Conservation (phyloP, 768 basidiomycete genomes). For the Rhizopogon vesiculosus region DNA sequence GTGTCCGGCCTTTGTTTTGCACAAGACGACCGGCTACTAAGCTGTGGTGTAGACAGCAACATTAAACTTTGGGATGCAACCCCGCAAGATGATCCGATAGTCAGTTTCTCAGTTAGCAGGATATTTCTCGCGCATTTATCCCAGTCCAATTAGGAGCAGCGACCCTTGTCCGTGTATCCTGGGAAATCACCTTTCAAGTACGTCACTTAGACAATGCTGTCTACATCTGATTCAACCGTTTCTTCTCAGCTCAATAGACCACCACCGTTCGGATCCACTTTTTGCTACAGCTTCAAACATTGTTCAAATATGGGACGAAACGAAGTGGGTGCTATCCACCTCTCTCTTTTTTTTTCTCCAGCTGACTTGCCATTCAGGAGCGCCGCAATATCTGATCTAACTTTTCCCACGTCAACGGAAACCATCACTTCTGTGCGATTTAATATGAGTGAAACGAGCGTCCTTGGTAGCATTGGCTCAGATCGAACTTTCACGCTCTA, state of each 20-base stretch:
- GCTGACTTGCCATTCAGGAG: slow-evolving; percentile 43
- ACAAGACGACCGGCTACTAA: slow-evolving; percentile 56
- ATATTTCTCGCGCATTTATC: slow-evolving; percentile 3
- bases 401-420: slow-evolving; percentile 84
- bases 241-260: slow-evolving; percentile 76
- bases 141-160: slow-evolving; percentile 26
- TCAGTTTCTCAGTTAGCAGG: slow-evolving; percentile 18
- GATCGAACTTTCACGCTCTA: slow-evolving; percentile 96
- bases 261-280: slow-evolving; percentile 81
- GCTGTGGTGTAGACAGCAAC: slow-evolving; percentile 79
- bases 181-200: slow-evolving; percentile 93
- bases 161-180: slow-evolving; percentile 73
- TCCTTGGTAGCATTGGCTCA: slow-evolving; percentile 92
- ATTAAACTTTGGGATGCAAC: slow-evolving; percentile 75
- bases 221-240: not conserved
- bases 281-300: slow-evolving; percentile 93
- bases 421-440: slow-evolving; percentile 86
- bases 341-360: slow-evolving; percentile 1
- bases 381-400: slow-evolving; percentile 80
- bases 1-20: slow-evolving; percentile 79
- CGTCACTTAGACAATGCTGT: slow-evolving; percentile 1
- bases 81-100: slow-evolving; percentile 32
- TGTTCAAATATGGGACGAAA: slow-evolving; percentile 98
- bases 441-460: slow-evolving; percentile 90
- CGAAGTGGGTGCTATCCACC: slow-evolving; percentile 52